A percentile compares a stretch with the other conserved stretches of the same genome.
These are phyloP conservation scores for Ogataea paraovalis DNA, from an alignment of 805 yeast genomes.

Conservation along the genomic window DNA sequence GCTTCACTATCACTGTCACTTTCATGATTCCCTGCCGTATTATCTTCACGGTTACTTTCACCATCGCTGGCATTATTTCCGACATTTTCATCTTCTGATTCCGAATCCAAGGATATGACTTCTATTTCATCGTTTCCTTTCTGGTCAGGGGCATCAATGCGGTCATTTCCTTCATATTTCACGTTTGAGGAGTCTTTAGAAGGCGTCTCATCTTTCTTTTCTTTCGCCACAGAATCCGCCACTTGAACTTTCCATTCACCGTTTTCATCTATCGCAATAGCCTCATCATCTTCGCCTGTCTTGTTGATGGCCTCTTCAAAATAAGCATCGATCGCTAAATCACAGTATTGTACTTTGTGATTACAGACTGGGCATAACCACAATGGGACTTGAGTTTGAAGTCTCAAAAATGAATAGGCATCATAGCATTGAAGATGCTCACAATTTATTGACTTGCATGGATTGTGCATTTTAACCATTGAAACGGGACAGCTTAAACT, in stretches of 20 bases:
- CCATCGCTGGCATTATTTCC: not conserved
- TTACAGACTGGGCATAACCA: constrained; percentile 91
- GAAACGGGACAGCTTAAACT: constrained; percentile 79
- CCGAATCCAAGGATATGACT: not conserved
- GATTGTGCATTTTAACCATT: constrained; percentile 62
- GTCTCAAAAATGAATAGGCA: constrained; percentile 62
- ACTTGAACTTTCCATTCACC: constrained; percentile 62
- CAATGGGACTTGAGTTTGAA: constrained; percentile 75
- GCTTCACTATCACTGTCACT: not conserved
- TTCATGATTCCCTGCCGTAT: too few relatives aligned
- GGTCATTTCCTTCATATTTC: not conserved
- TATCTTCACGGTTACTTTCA: too few relatives aligned
- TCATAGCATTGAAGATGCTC: constrained; percentile 88
- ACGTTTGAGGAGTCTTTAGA: not conserved
- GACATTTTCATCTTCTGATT: constrained; percentile 2
- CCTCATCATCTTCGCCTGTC: constrained; percentile 55
- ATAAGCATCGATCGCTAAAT: constrained; percentile 72
- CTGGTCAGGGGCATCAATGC: not conserved
- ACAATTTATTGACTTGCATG: constrained; percentile 69
- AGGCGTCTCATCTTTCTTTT: not conserved
- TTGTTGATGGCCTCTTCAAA: constrained; percentile 54
- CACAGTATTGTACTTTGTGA: constrained; percentile 44
- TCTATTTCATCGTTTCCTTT: not conserved
- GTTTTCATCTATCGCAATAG: constrained; percentile 61
- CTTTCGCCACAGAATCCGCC: constrained; percentile 14